These are phyloP conservation scores for Seiridium unicorne DNA, from an alignment of 2,329 filamentous ascomycete genomes.

Conservation along the genomic window DNA sequence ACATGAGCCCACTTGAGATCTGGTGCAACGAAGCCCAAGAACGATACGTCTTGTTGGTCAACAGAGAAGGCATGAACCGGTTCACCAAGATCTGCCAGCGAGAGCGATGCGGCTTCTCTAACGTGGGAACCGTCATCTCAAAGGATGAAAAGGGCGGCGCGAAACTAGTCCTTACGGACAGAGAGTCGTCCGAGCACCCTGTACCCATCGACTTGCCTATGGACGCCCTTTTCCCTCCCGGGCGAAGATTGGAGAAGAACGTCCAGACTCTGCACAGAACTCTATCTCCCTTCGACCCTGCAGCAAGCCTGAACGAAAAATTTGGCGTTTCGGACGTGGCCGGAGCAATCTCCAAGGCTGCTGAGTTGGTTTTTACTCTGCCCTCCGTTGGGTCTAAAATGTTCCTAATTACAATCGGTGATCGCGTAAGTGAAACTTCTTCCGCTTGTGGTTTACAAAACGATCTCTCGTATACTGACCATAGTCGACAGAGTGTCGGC, in stretches of 20 bases:
- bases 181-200: conserved; percentile 13
- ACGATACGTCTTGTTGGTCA: conserved; percentile 88
- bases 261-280: conserved; percentile 17
- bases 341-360: conserved; percentile 58
- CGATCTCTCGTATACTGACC: neutral
- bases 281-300: conserved; percentile 61
- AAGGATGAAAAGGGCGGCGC: conserved; percentile 62
- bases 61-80: conserved; percentile 74
- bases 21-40: conserved; percentile 99
- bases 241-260: conserved; percentile 7
- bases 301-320: conserved; percentile 57
- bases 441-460: neutral
- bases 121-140: conserved; percentile 76
- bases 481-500: conserved; percentile 61
- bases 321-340: conserved; percentile 43
- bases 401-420: conserved; percentile 95
- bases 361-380: conserved; percentile 77
- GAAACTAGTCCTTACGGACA: conserved; percentile 63
- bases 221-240: conserved; percentile 12
- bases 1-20: conserved; percentile 94
- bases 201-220: conserved; percentile 15
- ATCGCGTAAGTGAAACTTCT: conserved; percentile 47
- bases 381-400: conserved; percentile 95
- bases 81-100: conserved; percentile 68
- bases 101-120: conserved; percentile 89